Base-by-base conservation (phyloP, 208 protist genomes). In the Trypanosoma grayi region DNA sequence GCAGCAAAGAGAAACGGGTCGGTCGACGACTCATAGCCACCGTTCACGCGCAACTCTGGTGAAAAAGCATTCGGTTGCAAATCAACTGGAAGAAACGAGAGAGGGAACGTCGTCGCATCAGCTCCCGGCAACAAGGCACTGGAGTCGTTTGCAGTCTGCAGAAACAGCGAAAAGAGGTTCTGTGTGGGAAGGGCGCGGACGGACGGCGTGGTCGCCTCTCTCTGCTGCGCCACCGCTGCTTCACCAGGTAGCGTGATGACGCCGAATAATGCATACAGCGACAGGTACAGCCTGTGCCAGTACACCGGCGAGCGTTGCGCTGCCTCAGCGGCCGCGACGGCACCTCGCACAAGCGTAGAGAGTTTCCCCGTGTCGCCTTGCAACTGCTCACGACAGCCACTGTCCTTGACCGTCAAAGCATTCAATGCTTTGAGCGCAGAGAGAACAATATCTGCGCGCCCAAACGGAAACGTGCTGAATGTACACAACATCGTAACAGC, bases 271-370 rank as follows among this genome's bases (percentile, higher is more conserved):
- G 62, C 60, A 39, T 73, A 69, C 24, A 88, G 52, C 2, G 65
- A 72, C 2, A 80, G 28, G 48, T 79, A 85, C 20, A 79, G 73
- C 31, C 79, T 73, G 20, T 85, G 79, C 85, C 79, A 87, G 50
- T 88, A 79, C 24, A 52, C 47, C 0, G 66, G 52, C 7, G 60
- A 67, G n/a, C 52, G 59, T 22, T 31, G 45, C 20, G 44, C 46
- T 18, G 2, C 20, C 33, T 82, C 77, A 22, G 62, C 33, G n/a
- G 82, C 59, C 9, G 47, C 34, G 16, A 89, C 44, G 20, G 86
- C 66, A 27, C 73, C 76, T 11, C 52, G 57, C 13, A 88, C 81
- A 31, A 92, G 40, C 1, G 61, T 33, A 24, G 47, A 58, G 13
- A 87, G 64, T 2, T 74, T 79, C 13, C 75, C 81, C 4, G 73